Base-by-base conservation (phyloP, 257 asterid genomes). In the Nemophila menziesii region DNA sequence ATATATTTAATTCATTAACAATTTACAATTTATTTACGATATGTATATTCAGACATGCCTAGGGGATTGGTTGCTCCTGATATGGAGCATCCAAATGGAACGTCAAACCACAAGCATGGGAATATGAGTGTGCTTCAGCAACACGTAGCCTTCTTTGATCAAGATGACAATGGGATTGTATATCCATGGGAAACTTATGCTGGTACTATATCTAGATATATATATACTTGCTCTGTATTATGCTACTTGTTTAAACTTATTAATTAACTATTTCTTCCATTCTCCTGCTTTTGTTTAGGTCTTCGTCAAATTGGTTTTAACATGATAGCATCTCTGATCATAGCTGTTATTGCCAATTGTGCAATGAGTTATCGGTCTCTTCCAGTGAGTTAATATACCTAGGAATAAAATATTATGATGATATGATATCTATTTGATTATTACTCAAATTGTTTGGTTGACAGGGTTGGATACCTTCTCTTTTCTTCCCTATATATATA, bases 121-220 rank as follows among this genome's bases (percentile, higher is more conserved):
- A 61, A 68, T 48, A n/a, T 76, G 68, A 83, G 82, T 54, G 86
- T 74, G 5, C 62, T 82, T 65, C 94, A 82, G 64, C 94, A 82
- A 44, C 94, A 86, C 49, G 67, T 70, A 19, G 78, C 93, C 43
- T 79, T 82, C 72, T 79, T 86, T 23, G 51, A 82, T 55, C 82
- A 68, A 57, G 79, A 79, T 44, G 53, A 67, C 17, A 52, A 82
- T 39, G 94, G 94, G 11, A 73, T 82, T 44, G 54, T 82, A 19
- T 82, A 82, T 49, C 94, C 92, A 2, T 76, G 85, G 79, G 76
- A 67, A 48, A 70, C 79, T 1, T 66, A 36, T 41, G 0, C 52
- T 1, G 63, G 71, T 65, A 65, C 33, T n/a, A 13, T 45, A 10
- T 11, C 20, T 1, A 47, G 9, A 22, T 1, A 14, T 14, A 5